A percentile compares a stretch with the other conserved stretches of the same genome.
Conservation (phyloP, 345 rosid species). For the Psidium guajava region DNA sequence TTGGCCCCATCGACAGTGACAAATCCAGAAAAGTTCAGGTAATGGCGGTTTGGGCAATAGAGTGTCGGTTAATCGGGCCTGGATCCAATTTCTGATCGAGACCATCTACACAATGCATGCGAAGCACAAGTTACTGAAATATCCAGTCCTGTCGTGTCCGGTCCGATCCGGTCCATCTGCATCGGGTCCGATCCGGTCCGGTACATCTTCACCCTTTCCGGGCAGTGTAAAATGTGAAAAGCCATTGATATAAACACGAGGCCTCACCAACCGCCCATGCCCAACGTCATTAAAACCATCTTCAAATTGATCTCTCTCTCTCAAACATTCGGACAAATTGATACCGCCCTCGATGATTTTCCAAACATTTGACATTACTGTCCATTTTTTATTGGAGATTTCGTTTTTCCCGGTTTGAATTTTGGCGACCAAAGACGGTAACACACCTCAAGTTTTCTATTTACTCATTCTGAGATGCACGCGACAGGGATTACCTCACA, state of each 20-base stretch:
- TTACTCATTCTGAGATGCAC: not conserved
- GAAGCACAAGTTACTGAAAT: too few species aligned
- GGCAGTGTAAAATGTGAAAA: too few species aligned
- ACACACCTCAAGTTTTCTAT: not conserved
- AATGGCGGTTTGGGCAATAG: not conserved
- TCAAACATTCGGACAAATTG: not conserved
- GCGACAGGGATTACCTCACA: not conserved
- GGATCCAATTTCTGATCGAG: not conserved
- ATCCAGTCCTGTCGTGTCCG: too few species aligned
- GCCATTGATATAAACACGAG: not conserved
- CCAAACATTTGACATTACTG: not conserved
- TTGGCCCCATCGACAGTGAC: not conserved
- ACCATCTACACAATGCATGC: too few species aligned
- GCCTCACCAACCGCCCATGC: not conserved
- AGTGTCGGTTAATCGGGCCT: not conserved
- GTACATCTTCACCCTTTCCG: too few species aligned
- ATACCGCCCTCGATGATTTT: not conserved
- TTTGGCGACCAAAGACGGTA: not conserved
- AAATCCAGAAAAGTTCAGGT: not conserved
- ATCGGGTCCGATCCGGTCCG: too few species aligned
- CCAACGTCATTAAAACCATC: not conserved
- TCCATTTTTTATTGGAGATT: not conserved
- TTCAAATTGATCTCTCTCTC: not conserved
- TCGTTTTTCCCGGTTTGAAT: not conserved
- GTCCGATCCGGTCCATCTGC: too few species aligned